These are phyloP conservation scores for Pythium dissimile DNA, from an alignment of 352 stramenopile genomes.

Conservation along the genomic window DNA sequence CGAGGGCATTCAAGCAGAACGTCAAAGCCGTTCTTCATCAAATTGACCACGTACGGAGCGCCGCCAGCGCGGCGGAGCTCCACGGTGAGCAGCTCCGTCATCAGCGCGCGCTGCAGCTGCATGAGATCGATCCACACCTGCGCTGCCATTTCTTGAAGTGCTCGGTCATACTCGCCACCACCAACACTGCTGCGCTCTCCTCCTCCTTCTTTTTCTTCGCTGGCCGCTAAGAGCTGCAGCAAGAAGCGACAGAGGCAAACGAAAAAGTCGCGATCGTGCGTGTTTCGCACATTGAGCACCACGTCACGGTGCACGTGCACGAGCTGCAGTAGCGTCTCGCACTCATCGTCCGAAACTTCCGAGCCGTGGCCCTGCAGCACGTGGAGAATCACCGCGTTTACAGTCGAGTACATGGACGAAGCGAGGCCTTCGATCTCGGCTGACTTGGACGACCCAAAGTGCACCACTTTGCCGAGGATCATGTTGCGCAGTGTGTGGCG, in stretches of 20 bases:
- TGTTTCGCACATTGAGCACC: constrained; percentile 47
- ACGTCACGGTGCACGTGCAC: constrained; percentile 58
- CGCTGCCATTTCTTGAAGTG: constrained; percentile 45
- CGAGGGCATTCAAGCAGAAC: constrained; percentile 37
- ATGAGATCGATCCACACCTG: constrained; percentile 72
- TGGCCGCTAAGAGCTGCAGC: constrained; percentile 43
- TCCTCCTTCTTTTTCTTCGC: no score
- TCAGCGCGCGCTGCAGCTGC: constrained; percentile 46
- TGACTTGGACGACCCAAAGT: constrained; percentile 44
- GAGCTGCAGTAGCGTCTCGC: constrained; percentile 49
- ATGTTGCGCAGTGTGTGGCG: constrained; percentile 37
- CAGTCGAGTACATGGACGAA: constrained; percentile 42
- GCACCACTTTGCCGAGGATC: constrained; percentile 51
- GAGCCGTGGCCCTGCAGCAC: constrained; percentile 49
- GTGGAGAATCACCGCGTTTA: constrained; percentile 64
- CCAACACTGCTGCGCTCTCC: constrained; percentile 6
- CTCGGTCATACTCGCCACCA: constrained; percentile 22
- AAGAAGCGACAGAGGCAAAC: constrained; percentile 61
- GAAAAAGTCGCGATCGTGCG: constrained; percentile 58
- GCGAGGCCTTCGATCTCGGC: constrained; percentile 49
- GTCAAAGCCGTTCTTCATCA: constrained; percentile 82
- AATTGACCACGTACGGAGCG: constrained; percentile 60
- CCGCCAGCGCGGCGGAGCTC: constrained; percentile 51
- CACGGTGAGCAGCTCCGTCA: constrained; percentile 55
- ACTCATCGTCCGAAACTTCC: constrained; percentile 45